These are phyloP conservation scores for Fusarium sp. DNA, from an alignment of 2,329 filamentous ascomycete genomes.

Conservation along the genomic window DNA sequence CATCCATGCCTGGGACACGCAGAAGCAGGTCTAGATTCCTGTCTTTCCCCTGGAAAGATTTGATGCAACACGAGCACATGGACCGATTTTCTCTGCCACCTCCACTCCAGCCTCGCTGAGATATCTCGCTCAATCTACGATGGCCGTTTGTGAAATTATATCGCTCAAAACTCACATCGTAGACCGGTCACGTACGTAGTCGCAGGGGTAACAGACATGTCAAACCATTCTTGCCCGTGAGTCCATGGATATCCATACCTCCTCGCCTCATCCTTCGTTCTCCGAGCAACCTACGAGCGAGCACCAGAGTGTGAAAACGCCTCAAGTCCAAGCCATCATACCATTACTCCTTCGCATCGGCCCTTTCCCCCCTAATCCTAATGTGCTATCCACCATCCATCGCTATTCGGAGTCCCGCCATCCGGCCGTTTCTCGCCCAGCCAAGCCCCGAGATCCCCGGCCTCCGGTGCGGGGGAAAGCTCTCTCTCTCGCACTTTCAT, in stretches of 20 bases:
- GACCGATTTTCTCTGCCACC: conserved; percentile 11
- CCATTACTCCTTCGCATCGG: conserved; percentile 10
- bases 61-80: conserved; percentile 18
- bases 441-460: conserved; percentile 25
- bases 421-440: conserved; percentile 27
- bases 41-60: background rate
- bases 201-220: background rate
- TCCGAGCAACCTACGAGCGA: background rate
- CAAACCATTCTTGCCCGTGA: background rate
- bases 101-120: conserved; percentile 1
- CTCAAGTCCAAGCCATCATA: conserved; percentile 9
- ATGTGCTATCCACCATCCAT: conserved; percentile 4
- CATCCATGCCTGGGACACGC: background rate
- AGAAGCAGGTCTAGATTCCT: conserved; percentile 6
- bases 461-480: conserved; percentile 28
- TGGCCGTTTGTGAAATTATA: conserved; percentile 5
- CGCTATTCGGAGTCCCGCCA: conserved; percentile 44
- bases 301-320: background rate
- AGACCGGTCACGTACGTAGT: background rate
- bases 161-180: conserved; percentile 11
- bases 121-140: conserved; percentile 12
- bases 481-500: conserved; percentile 36
- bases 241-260: background rate
- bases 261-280: background rate
- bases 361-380: conserved; percentile 5